Evolutionary conservation across 306 rosid genomes (phyloP).

Genomic region (Cyamopsis tetragonoloba): DNA sequence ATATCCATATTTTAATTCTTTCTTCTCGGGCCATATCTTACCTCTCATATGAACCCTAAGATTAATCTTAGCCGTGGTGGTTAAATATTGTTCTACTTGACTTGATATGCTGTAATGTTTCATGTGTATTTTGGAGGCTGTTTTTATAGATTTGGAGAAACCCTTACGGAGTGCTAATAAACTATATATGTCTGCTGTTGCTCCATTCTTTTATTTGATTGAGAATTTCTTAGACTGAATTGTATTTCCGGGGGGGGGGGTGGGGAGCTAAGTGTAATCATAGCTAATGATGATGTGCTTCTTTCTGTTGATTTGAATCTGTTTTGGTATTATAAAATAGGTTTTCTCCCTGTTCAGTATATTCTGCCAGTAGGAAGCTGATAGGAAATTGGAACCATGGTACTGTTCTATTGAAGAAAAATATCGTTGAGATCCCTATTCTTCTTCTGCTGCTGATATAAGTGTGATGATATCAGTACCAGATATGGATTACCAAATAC

Average conservation of each 20-base stretch:
- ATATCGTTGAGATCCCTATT: not conserved
- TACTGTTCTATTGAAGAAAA: not conserved
- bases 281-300: not conserved
- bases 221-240: not conserved
- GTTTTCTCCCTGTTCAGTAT: not conserved
- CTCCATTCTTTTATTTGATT: not conserved
- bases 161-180: too few relatives aligned
- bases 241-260: not conserved
- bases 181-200: not conserved
- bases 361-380: not conserved
- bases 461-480: not conserved
- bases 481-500: not conserved
- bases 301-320: not conserved
- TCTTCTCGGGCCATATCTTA: too few relatives aligned
- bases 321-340: not conserved
- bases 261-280: not conserved
- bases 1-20: too few relatives aligned
- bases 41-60: not conserved
- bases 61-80: too few relatives aligned
- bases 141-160: not conserved
- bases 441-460: not conserved
- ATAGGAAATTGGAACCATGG: not conserved
- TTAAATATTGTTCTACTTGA: not conserved
- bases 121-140: not conserved
- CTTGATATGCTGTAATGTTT: not conserved